Conservation (phyloP, 2,329 filamentous ascomycete species). For the Cytospora mali region DNA sequence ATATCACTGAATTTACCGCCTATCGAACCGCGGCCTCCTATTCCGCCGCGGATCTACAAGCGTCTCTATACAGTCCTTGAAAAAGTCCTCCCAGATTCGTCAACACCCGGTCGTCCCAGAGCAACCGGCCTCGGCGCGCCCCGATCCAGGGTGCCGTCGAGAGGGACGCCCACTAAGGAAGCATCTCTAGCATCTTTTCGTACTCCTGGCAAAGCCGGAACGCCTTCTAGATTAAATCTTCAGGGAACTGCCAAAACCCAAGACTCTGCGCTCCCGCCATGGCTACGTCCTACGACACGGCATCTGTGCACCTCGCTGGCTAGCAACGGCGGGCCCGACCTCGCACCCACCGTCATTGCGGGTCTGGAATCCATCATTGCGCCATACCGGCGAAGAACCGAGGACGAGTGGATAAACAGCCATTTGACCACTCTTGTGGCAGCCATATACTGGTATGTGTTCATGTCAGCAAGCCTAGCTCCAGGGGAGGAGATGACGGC, state of each 20-base stretch:
- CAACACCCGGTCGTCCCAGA: slow-evolving; percentile 36
- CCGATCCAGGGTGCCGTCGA: slow-evolving; percentile 37
- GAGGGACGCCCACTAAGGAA: slow-evolving; percentile 36
- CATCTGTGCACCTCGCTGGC: slow-evolving; percentile 64
- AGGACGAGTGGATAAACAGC: slow-evolving; percentile 52
- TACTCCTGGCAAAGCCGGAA: slow-evolving; percentile 35
- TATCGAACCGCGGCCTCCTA: slow-evolving; percentile 74
- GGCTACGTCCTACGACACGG: slow-evolving; percentile 71
- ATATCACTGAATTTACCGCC: slow-evolving; percentile 75
- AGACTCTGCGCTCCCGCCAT: slow-evolving; percentile 54
- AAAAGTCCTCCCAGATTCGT: slow-evolving; percentile 60
- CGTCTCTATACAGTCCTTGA: slow-evolving; percentile 82
- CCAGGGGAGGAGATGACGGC: slow-evolving; percentile 32
- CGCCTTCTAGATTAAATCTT: slow-evolving; percentile 45
- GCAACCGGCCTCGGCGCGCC: slow-evolving; percentile 38
- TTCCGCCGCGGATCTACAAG: slow-evolving; percentile 79
- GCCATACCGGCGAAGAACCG: slow-evolving; percentile 46
- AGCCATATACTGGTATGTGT: slow-evolving; percentile 63
- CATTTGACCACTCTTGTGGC: slow-evolving; percentile 60
- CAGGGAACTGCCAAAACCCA: slow-evolving; percentile 38
- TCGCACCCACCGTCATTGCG: slow-evolving; percentile 74
- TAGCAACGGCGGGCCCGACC: slow-evolving; percentile 51
- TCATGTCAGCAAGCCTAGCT: slow-evolving; percentile 50
- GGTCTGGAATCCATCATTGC: slow-evolving; percentile 64
- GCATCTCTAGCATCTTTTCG: slow-evolving; percentile 36